Evolutionary conservation across 257 asterid species (phyloP), one percentile per base, ranked within the genome.

Genomic region (Solanum stenotomum): DNA sequence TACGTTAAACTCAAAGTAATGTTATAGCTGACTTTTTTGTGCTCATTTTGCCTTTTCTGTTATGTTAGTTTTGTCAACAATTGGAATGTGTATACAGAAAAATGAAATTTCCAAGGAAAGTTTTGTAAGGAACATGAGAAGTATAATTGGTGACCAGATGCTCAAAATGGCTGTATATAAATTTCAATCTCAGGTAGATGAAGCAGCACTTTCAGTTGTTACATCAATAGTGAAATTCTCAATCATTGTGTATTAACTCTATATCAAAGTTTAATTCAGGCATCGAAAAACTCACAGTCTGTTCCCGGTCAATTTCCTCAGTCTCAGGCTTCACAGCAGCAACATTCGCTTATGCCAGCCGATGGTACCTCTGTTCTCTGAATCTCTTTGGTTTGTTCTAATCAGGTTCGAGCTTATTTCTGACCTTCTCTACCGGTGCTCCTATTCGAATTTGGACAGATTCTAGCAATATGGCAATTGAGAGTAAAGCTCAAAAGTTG

Each of bases 71-170:
- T 40, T 40, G 46, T 40, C 44, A 40, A 0, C 86, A 84, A 10
- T 68, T 74, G 75, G 74, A 84, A 63, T 86, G 67, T 85, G 13
- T 88, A 34, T 34, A 78, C 94, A 97, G 99, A 94, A 92, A 92
- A 96, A 94, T 86, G 99, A 96, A 92, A 94, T 96, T 84, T 89
- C 98, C 52, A 95, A 96, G 93, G 98, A 96, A 74, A 95, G 86
- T 63, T 96, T 97, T 92, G 93, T 96, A 74, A 93, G 95, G 83
- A 94, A 89, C 87, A 95, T 97, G 99, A 95, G 98, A 90, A 93
- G 93, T 90, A 92, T 97, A n/a, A 98, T 95, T 2, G 99, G 99
- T 83, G 98, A 97, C 90, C 98, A 94, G 87, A 97, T 96, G 99
- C 93, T 97, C 85, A 96, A 95, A 92, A 90, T 92, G 94, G 99